A percentile compares a stretch with the other conserved stretches of the same genome.
Conservation (phyloP, 345 rosid genomes). For the Arabidopsis suecica region DNA sequence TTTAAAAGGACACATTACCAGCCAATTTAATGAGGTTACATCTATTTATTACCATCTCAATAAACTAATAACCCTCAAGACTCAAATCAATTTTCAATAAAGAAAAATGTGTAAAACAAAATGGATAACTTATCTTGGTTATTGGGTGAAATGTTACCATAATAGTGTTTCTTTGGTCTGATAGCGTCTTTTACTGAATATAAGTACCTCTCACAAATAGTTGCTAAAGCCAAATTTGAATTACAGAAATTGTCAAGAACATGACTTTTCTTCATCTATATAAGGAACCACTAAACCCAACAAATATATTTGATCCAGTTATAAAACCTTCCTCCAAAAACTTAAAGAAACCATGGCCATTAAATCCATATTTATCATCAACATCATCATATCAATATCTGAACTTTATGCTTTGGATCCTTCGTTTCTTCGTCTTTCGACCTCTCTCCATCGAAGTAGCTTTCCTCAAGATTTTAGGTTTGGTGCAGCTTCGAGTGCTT, state of each 20-base stretch:
- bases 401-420: constrained; percentile 12
- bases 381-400: neutral
- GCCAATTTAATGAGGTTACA: no score
- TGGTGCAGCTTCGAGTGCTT: constrained; percentile 34
- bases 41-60: no score
- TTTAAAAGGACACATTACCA: no score
- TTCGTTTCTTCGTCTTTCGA: constrained; percentile 2
- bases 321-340: neutral
- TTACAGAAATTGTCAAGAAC: neutral
- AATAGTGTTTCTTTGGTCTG: no score
- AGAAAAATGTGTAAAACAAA: no score
- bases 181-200: no score
- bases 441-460: constrained; percentile 21
- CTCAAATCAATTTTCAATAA: no score
- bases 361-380: constrained; percentile 10
- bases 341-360: constrained; percentile 1
- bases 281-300: neutral
- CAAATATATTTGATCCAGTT: neutral
- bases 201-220: neutral
- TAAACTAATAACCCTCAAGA: no score
- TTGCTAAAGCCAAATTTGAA: neutral
- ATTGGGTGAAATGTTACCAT: neutral
- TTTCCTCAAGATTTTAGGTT: constrained; percentile 21
- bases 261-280: neutral
- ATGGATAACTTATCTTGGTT: no score